A percentile compares a stretch with the other conserved stretches of the same genome.
Conservation (phyloP, 192 early-diverging fungal species). For the Linnemannia schmuckeri region DNA sequence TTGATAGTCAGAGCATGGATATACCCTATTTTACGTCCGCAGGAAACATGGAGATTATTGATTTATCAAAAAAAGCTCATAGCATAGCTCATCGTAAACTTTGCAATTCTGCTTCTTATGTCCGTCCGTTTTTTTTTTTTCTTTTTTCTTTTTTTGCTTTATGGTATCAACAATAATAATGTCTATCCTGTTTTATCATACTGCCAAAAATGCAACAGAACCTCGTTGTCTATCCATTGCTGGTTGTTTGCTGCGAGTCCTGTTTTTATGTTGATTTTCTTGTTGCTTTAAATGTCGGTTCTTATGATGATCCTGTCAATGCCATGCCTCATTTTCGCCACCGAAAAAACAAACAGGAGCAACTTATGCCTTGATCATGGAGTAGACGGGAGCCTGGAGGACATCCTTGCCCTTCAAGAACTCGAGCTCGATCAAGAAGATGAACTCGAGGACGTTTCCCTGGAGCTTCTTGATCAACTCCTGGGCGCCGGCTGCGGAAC, state of each 20-base stretch:
- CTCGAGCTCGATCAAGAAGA: slow-evolving; percentile 94
- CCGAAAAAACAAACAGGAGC: too few relatives aligned
- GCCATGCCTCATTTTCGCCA: too few relatives aligned
- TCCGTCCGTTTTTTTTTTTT: neutral
- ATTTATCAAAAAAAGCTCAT: neutral
- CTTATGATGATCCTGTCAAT: too few relatives aligned
- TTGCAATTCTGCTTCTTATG: neutral
- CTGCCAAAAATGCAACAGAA: neutral
- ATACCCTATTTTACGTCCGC: slow-evolving; percentile 56
- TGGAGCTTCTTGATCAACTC: slow-evolving; percentile 82
- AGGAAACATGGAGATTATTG: slow-evolving; percentile 9
- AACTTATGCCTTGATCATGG: slow-evolving; percentile 75
- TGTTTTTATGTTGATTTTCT: neutral
- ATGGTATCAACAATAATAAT: neutral
- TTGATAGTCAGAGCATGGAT: slow-evolving; percentile 52
- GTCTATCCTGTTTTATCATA: neutral
- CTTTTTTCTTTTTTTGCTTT: slow-evolving; percentile 1
- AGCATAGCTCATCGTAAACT: neutral
- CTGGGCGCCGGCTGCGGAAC: slow-evolving; percentile 86
- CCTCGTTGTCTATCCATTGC: neutral
- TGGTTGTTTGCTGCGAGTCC: neutral
- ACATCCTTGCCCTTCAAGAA: slow-evolving; percentile 84
- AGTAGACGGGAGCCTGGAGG: slow-evolving; percentile 90
- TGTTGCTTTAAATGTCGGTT: neutral
- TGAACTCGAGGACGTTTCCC: slow-evolving; percentile 83